Evolutionary conservation across 257 asterid species (phyloP).

Genomic region (Nicotiana sylvestris): DNA sequence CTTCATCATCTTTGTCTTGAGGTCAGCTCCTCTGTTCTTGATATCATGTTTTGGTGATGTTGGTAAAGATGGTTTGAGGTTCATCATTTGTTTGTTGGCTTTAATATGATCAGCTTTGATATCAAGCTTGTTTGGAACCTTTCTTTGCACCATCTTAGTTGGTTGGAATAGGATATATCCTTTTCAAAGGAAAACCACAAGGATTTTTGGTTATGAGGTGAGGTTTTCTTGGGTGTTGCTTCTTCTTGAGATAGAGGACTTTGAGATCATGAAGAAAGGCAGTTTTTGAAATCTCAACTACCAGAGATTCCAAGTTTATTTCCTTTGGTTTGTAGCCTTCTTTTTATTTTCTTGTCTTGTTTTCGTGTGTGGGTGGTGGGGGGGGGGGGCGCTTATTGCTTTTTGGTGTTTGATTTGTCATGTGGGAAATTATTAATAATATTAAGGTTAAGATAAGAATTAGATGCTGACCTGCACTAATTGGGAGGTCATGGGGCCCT

Average conservation of each 20-base stretch:
- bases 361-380: conserved; percentile 9
- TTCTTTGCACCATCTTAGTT: conserved; percentile 70
- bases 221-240: not conserved
- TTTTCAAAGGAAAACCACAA: conserved; percentile 20
- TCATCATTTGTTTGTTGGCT: conserved; percentile 23
- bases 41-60: conserved; percentile 32
- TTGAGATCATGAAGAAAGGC: conserved; percentile 22
- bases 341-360: conserved; percentile 1
- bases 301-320: conserved; percentile 33
- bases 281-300: conserved; percentile 26
- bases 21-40: conserved; percentile 41
- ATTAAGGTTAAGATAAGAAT: not conserved
- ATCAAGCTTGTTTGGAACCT: conserved; percentile 36
- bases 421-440: not conserved
- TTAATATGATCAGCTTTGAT: conserved; percentile 36
- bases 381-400: not conserved
- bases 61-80: conserved; percentile 32
- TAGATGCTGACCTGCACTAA: conserved; percentile 48
- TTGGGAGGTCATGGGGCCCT: conserved; percentile 22
- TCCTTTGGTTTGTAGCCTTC: conserved; percentile 8
- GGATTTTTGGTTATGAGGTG: not conserved
- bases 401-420: conserved; percentile 26
- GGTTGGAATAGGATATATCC: conserved; percentile 20
- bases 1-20: conserved; percentile 81
- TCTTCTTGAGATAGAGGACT: conserved; percentile 14